Percentiles rank a stretch among this genome's conserved stretches.
Conservation (phyloP, 371 early-diverging fungal species). For the Cokeromyces recurvatus region DNA sequence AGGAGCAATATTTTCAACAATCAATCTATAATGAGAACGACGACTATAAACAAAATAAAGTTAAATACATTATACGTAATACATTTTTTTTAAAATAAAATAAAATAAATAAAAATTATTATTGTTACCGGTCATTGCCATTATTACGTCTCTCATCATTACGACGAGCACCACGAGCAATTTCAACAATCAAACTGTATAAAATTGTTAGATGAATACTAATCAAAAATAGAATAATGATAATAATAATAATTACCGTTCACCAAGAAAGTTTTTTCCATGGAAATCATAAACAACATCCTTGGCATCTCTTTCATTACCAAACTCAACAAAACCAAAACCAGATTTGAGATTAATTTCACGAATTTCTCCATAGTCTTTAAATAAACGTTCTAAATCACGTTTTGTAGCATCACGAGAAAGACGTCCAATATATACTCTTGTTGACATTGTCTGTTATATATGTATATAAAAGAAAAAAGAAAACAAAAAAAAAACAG, state of each 20-base stretch:
- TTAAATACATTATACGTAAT: neutral
- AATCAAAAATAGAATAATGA: neutral
- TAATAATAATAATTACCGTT: slow-evolving; percentile 54
- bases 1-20: slow-evolving; percentile 68
- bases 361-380: slow-evolving; percentile 64
- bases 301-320: slow-evolving; percentile 66
- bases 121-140: slow-evolving; percentile 31
- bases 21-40: slow-evolving; percentile 59
- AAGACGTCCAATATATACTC: slow-evolving; percentile 72
- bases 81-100: too few species aligned
- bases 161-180: slow-evolving; percentile 66
- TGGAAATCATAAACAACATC: slow-evolving; percentile 72
- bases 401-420: slow-evolving; percentile 64
- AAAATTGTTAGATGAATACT: neutral
- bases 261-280: slow-evolving; percentile 67
- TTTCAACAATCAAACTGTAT: slow-evolving; percentile 66
- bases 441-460: slow-evolving; percentile 39
- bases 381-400: slow-evolving; percentile 67
- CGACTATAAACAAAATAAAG: slow-evolving; percentile 23
- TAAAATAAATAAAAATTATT: slow-evolving; percentile 1
- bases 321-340: slow-evolving; percentile 79
- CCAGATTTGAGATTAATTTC: slow-evolving; percentile 73
- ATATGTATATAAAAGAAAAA: neutral
- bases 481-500: neutral
- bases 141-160: slow-evolving; percentile 41